Evolutionary conservation across 2,329 filamentous ascomycete genomes (phyloP), one percentile per base, ranked within the genome.

Genomic region (Botryotinia narcissicola): DNA sequence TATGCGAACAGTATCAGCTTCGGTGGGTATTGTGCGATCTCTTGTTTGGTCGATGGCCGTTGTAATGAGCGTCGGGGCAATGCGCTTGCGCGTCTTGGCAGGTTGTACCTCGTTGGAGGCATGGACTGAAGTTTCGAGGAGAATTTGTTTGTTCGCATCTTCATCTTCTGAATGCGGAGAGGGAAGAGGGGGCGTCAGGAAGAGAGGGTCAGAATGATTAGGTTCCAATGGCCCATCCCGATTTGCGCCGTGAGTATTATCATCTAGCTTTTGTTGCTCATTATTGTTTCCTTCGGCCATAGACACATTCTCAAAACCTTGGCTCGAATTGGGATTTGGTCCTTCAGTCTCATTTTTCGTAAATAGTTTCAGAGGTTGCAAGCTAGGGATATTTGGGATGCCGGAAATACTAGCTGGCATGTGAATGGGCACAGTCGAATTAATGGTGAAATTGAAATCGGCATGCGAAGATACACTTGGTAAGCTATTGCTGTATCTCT

Each of bases 71-170:
- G 77, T 81, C 35, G 80, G 78, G 16, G 78, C 79, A 37, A 83
- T 75, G 69, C 81, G 76, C 74, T 80, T 82, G 71, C 77, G 78
- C 71, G 82, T 81, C 71, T 80, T 80, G 32, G 67, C 73, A 62
- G 46, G 37, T 40, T 51, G 57, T 35, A 66, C 70, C 22, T 35
- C 46, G 54, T 67, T 29, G 10, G 14, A n/a, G 42, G 37, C 22
- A 32, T 48, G n/a, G 2, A 35, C 20, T 46, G 40, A 42, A 48
- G 18, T 4, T 20, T 46, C 25, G 29, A 29, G n/a, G 8, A 22
- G 54, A 22, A 61, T 46, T 22, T 61, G 54, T 37, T 61, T 37
- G 18, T 6, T 57, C 37, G 10, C 16, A 29, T 20, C 14, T 57
- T 68, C 35, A n/a, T 57, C 48, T n/a, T 68, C 35, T 42, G 48